Base-by-base conservation (phyloP, 2,329 filamentous ascomycete genomes). In the Fusarium albosuccineum region DNA sequence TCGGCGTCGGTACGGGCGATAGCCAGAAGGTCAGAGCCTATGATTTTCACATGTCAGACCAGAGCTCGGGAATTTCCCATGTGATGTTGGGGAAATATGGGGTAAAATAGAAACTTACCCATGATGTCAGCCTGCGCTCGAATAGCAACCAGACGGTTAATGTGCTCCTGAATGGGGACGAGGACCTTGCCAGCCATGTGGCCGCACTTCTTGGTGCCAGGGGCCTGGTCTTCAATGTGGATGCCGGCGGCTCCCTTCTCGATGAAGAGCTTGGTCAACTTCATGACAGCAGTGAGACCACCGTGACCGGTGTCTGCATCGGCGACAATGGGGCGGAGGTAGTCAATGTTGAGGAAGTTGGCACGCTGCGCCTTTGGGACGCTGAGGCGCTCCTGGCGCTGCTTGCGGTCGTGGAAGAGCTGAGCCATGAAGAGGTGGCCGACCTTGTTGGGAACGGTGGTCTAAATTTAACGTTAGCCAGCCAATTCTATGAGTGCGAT, bases 171-270 rank as follows among this genome's bases (percentile, higher is more conserved):
- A 77, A 97, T 97, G 51, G 96, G 96, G 53, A 99, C 96, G 63
- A 99, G 86, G 42, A 98, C 96, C 84, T 98, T 98, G 76, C 96
- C 96, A 70, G 96, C 96, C 96, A 98, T 98, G 83, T 98, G 96
- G 67, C 96, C 96, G 80, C 96, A 99, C 88, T 99, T 99, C 89
- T 99, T 99, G 50, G 96, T 98, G 56, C 96, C 96, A 4, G 96
- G 95, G 5, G 96, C 95, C 82, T 98, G 96, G 79, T 99, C 96
- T 82, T 99, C 96, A 73, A 99, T 97, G 82, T 99, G 96, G 75
- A 99, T 97, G 70, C 96, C 96, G 41, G 96, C 96, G 45, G 96
- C 96, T 73, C 96, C 96, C 81, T 94, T 94, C 85, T 99, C 96
- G 69, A 98, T 83, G 80, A 99, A 98, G 59, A 98, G 88, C 86